These are phyloP conservation scores for Talaromyces sp. DNA, from an alignment of 2,329 filamentous ascomycete species.

Conservation along the genomic window DNA sequence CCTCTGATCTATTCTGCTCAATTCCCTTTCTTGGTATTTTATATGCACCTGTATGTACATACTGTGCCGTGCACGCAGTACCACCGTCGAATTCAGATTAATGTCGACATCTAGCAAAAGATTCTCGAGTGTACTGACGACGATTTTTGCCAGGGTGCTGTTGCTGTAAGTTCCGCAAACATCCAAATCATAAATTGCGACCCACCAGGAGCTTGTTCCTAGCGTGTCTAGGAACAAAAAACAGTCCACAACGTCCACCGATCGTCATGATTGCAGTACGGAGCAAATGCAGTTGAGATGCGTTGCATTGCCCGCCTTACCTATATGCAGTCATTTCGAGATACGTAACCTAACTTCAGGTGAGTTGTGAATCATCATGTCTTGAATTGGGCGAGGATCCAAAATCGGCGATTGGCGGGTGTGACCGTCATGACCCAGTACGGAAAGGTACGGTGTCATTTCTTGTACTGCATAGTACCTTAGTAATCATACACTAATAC, in stretches of 20 bases:
- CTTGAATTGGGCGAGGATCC: background rate
- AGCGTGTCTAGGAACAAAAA: background rate
- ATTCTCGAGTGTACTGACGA: background rate
- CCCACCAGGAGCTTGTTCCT: background rate
- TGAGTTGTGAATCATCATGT: background rate
- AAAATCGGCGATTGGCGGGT: background rate
- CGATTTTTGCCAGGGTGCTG: background rate
- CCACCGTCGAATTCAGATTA: background rate
- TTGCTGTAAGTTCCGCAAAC: background rate
- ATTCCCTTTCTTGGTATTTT: background rate
- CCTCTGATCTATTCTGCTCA: background rate
- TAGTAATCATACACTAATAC: background rate
- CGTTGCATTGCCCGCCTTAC: background rate
- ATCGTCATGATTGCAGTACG: background rate
- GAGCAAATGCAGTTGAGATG: background rate
- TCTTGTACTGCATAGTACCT: background rate
- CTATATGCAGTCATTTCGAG: background rate
- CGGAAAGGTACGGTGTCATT: background rate
- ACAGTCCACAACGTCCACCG: background rate
- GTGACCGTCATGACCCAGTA: background rate
- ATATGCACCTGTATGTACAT: conserved; percentile 2
- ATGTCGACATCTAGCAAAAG: background rate
- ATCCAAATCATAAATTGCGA: background rate
- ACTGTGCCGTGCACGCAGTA: background rate
- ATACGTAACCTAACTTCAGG: background rate